Evolutionary conservation across 192 early-diverging fungal genomes (phyloP).

Genomic region (Phycomyces blakesleeanus): DNA sequence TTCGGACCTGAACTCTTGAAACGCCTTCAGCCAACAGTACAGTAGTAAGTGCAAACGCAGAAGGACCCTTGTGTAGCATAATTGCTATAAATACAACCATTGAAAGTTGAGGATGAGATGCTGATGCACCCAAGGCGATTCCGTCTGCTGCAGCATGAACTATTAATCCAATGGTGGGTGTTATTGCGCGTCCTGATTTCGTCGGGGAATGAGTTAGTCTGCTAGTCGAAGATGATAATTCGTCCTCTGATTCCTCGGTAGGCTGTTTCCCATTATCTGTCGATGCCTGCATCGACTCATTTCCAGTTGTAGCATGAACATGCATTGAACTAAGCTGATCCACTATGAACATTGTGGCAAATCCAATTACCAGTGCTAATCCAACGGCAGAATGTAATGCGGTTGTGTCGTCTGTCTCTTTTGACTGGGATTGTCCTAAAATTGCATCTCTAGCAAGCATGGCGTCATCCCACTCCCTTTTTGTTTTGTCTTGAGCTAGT

Average conservation of each 20-base stretch:
- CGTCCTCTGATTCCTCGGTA: neutral
- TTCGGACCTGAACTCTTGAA: slow-evolving; percentile 57
- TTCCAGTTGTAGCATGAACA: slow-evolving; percentile 7
- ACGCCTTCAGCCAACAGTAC: slow-evolving; percentile 79
- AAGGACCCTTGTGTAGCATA: slow-evolving; percentile 94
- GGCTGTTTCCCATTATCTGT: slow-evolving; percentile 7
- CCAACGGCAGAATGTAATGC: slow-evolving; percentile 68
- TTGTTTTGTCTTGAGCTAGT: neutral
- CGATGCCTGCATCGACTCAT: neutral
- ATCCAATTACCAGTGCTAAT: slow-evolving; percentile 75
- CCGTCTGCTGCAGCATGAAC: slow-evolving; percentile 96
- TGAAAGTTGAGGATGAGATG: slow-evolving; percentile 56
- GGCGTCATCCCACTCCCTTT: neutral
- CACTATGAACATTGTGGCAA: slow-evolving; percentile 86
- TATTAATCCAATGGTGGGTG: slow-evolving; percentile 86
- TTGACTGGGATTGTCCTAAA: too few species aligned
- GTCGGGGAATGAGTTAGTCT: neutral
- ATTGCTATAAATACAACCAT: slow-evolving; percentile 91
- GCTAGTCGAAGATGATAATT: slow-evolving; percentile 11
- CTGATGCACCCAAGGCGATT: slow-evolving; percentile 88
- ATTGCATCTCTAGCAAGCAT: neutral
- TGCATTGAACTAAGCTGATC: slow-evolving; percentile 61
- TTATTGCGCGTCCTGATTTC: slow-evolving; percentile 12
- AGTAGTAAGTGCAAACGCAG: slow-evolving; percentile 86
- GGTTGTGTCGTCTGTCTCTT: slow-evolving; percentile 11